Conservation (phyloP, 2,329 filamentous ascomycete species). For the Colletotrichum ledebouriae region DNA sequence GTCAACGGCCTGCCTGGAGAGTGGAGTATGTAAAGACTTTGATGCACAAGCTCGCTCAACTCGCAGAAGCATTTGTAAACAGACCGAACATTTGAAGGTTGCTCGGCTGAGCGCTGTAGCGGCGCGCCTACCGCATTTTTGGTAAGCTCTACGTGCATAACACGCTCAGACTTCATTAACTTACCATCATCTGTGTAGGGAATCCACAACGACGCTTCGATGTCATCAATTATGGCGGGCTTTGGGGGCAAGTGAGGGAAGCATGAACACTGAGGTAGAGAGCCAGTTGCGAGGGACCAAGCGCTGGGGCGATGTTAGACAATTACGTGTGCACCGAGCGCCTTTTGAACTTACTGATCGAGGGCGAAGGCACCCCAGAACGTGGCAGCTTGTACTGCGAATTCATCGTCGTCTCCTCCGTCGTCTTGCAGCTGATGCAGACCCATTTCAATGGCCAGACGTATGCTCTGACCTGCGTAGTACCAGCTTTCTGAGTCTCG, state of each 20-base stretch:
- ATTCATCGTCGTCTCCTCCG: slow-evolving; percentile 63
- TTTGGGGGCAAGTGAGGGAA: slow-evolving; percentile 70
- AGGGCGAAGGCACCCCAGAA: slow-evolving; percentile 74
- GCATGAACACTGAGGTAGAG: slow-evolving; percentile 70
- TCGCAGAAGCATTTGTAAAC: slow-evolving; percentile 78
- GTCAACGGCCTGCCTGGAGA: slow-evolving; percentile 76
- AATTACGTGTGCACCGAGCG: not conserved
- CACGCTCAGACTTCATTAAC: slow-evolving; percentile 43
- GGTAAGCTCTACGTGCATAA: slow-evolving; percentile 18
- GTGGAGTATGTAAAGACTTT: slow-evolving; percentile 79
- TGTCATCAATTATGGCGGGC: slow-evolving; percentile 70
- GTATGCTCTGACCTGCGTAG: slow-evolving; percentile 79
- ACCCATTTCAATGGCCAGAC: slow-evolving; percentile 79
- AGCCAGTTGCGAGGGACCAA: slow-evolving; percentile 75
- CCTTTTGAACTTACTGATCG: slow-evolving; percentile 66
- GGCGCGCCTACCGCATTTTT: slow-evolving; percentile 58
- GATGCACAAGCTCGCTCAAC: slow-evolving; percentile 80
- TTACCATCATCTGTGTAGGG: slow-evolving; percentile 71
- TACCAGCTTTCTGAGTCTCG: slow-evolving; percentile 81
- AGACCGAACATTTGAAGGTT: slow-evolving; percentile 76
- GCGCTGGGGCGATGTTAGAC: slow-evolving; percentile 57
- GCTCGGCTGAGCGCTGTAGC: slow-evolving; percentile 68
- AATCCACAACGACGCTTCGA: slow-evolving; percentile 72
- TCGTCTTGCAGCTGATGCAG: slow-evolving; percentile 68
- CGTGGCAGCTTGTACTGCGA: slow-evolving; percentile 70